Percentiles rank a stretch among this genome's conserved stretches.
These are phyloP conservation scores for Coccomyxa sp. DNA, from an alignment of 139 green algal genomes.

Conservation along the genomic window DNA sequence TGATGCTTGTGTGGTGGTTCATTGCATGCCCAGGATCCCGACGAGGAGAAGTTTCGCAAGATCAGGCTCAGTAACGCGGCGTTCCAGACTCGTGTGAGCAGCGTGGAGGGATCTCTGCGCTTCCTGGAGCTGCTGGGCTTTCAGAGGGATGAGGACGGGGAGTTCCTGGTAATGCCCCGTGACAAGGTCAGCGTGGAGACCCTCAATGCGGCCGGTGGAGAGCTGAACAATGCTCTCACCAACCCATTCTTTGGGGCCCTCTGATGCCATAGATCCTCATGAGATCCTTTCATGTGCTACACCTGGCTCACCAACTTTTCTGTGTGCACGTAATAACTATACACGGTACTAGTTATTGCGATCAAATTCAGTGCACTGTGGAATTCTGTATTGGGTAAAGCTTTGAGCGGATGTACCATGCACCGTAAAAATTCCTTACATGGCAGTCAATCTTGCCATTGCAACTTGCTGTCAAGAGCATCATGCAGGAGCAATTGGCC, in stretches of 20 bases:
- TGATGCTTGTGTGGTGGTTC: neutral
- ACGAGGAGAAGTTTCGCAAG: conserved; percentile 85
- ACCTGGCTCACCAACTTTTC: no score
- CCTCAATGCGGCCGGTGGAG: conserved; percentile 62
- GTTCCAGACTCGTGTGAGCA: conserved; percentile 75
- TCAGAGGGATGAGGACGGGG: conserved; percentile 21
- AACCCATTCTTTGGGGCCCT: conserved; percentile 90
- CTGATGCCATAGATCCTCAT: neutral
- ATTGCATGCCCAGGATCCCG: conserved; percentile 30
- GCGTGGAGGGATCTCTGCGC: conserved; percentile 53
- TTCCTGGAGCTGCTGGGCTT: conserved; percentile 84
- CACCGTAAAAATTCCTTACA: no score
- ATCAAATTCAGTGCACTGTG: no score
- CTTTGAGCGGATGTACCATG: no score
- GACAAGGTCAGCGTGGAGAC: conserved; percentile 21
- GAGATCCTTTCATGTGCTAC: no score
- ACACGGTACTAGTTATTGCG: no score
- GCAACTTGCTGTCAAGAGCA: no score
- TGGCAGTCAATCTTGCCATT: no score
- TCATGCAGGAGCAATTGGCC: no score
- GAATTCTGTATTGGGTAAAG: no score
- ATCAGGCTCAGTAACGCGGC: conserved; percentile 81
- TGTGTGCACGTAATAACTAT: no score
- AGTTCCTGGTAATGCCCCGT: conserved; percentile 40
- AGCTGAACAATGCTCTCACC: conserved; percentile 73